Evolutionary conservation across 192 early-diverging fungal species (phyloP).

Genomic region (Backusella circina): DNA sequence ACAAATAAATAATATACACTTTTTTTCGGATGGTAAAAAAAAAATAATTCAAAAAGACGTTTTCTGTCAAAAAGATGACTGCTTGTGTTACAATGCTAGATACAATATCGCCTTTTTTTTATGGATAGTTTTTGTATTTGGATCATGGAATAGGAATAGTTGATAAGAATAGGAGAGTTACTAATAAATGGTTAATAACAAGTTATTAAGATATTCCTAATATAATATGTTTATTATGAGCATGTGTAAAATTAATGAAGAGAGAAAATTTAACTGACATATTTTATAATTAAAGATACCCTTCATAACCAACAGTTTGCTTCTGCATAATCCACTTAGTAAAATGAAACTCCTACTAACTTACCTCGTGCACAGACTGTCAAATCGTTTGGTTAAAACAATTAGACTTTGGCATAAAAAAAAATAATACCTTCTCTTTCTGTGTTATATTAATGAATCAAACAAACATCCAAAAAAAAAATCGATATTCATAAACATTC

Average conservation of each 20-base stretch:
- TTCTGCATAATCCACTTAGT: background rate
- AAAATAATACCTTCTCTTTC: background rate
- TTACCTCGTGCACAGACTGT: background rate
- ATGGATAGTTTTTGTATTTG: too few relatives aligned
- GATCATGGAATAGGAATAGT: background rate
- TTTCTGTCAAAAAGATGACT: background rate
- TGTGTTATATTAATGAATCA: too few relatives aligned
- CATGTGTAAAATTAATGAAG: background rate
- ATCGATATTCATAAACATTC: too few relatives aligned
- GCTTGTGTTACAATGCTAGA: background rate
- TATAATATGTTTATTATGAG: background rate
- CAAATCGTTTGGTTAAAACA: background rate
- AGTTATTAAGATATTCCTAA: background rate
- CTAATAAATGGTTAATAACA: too few relatives aligned
- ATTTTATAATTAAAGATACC: background rate
- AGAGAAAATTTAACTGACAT: background rate
- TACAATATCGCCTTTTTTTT: too few relatives aligned
- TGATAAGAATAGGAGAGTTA: too few relatives aligned
- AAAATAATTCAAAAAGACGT: background rate
- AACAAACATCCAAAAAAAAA: too few relatives aligned
- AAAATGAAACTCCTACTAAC: background rate
- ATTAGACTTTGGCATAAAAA: background rate
- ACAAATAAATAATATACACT: background rate
- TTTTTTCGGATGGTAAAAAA: background rate
- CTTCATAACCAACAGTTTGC: background rate